These are phyloP conservation scores for Fragosphaeria purpurea DNA, from an alignment of 2,329 filamentous ascomycete genomes.

Conservation along the genomic window DNA sequence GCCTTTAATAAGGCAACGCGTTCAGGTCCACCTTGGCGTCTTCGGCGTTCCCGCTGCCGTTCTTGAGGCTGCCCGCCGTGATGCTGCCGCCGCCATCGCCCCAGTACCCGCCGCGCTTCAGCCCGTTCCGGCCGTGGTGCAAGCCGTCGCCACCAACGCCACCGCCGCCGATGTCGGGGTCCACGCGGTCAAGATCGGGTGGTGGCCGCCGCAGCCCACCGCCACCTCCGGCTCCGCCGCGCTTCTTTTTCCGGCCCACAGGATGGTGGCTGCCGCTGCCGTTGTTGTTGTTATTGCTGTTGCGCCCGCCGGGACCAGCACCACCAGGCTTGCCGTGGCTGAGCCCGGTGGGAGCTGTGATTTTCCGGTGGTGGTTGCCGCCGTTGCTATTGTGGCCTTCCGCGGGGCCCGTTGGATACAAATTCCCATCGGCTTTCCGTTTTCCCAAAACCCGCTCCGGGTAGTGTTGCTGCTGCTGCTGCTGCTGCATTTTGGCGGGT, in stretches of 20 bases:
- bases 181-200: constrained; percentile 14
- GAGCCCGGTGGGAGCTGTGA: background rate
- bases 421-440: background rate
- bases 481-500: background rate
- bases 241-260: constrained; percentile 13
- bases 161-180: constrained; percentile 12
- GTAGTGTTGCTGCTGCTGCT: constrained; percentile 18
- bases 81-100: background rate
- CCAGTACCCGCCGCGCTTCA: constrained; percentile 6
- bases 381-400: background rate
- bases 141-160: background rate
- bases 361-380: background rate
- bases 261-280: background rate
- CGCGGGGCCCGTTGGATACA: background rate
- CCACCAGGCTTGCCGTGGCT: no score
- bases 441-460: constrained; percentile 16
- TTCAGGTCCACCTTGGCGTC: constrained; percentile 14
- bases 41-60: constrained; percentile 4
- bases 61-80: background rate
- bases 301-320: background rate
- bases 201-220: constrained; percentile 9
- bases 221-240: constrained; percentile 5
- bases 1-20: constrained; percentile 11
- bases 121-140: constrained; percentile 2
- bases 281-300: background rate